Conservation (phyloP, 495 filamentous ascomycete species). For the Paragyromitra xinjiangensis region DNA sequence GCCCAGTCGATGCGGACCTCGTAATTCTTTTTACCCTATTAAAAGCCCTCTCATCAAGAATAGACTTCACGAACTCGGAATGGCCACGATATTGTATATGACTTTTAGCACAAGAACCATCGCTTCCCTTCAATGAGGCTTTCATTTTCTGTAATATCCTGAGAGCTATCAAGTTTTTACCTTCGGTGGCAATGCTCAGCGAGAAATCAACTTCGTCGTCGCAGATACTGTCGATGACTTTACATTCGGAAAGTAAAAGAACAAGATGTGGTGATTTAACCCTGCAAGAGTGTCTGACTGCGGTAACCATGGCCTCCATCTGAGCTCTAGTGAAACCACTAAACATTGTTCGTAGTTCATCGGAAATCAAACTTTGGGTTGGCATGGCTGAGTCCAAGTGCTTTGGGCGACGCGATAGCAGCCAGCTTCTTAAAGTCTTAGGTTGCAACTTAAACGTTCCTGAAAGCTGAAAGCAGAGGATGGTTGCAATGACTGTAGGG, state of each 20-base stretch:
- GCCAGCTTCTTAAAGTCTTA: slow-evolving; percentile 18
- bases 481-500: slow-evolving; percentile 13
- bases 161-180: slow-evolving; percentile 1
- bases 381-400: slow-evolving; percentile 30
- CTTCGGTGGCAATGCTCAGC: slow-evolving; percentile 9
- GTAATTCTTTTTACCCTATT: background rate
- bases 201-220: slow-evolving; percentile 9
- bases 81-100: background rate
- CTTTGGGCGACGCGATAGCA: slow-evolving; percentile 25
- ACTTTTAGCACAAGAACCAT: background rate
- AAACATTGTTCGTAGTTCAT: slow-evolving; percentile 25
- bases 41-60: slow-evolving; percentile 18
- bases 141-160: background rate
- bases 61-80: slow-evolving; percentile 4
- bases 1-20: background rate
- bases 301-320: slow-evolving; percentile 4
- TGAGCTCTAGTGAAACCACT: background rate
- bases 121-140: background rate
- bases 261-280: slow-evolving; percentile 24
- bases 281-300: slow-evolving; percentile 26
- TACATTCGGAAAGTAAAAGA: slow-evolving; percentile 1
- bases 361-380: slow-evolving; percentile 18
- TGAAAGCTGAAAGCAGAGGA: slow-evolving; percentile 29
- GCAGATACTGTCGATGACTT: slow-evolving; percentile 3
- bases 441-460: slow-evolving; percentile 14